A percentile compares a stretch with the other conserved stretches of the same genome.
Evolutionary conservation across 805 yeast species (phyloP).

Genomic region (Wickerhamiella allomyrinae): DNA sequence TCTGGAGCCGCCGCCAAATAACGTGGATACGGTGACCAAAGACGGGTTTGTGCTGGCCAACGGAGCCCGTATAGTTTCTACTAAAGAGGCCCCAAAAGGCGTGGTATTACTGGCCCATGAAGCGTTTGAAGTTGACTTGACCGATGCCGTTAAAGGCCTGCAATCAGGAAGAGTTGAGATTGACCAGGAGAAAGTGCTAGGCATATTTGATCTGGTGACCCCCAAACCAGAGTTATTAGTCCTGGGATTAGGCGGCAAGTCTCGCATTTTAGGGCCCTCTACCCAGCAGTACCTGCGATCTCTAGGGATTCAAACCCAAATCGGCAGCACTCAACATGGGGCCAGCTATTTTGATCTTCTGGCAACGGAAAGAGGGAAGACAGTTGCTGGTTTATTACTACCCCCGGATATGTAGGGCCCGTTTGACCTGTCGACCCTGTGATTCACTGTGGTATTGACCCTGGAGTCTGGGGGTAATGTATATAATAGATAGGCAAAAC

Average conservation of each 20-base stretch:
- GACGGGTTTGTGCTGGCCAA: slow-evolving; percentile 48
- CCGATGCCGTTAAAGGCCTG: slow-evolving; percentile 28
- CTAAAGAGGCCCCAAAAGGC: slow-evolving; percentile 16
- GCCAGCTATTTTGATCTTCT: slow-evolving; percentile 58
- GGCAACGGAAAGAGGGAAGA: slow-evolving; percentile 65
- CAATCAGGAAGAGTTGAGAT: slow-evolving; percentile 44
- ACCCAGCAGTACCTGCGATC: slow-evolving; percentile 36
- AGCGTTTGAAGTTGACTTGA: slow-evolving; percentile 44
- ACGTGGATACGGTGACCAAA: slow-evolving; percentile 35
- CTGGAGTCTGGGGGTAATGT: too few relatives aligned
- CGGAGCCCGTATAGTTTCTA: slow-evolving; percentile 30
- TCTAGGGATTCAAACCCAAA: slow-evolving; percentile 57
- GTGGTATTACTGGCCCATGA: slow-evolving; percentile 31
- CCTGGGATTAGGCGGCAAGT: slow-evolving; percentile 49
- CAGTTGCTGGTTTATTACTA: slow-evolving; percentile 57
- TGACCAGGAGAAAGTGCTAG: slow-evolving; percentile 28
- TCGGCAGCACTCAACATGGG: slow-evolving; percentile 48
- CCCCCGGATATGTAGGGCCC: slow-evolving; percentile 46
- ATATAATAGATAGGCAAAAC: too few relatives aligned
- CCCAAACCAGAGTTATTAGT: slow-evolving; percentile 70
- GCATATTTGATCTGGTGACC: slow-evolving; percentile 39
- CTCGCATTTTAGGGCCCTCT: slow-evolving; percentile 46
- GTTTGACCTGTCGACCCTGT: too few relatives aligned
- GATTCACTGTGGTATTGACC: too few relatives aligned
- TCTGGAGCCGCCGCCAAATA: slow-evolving; percentile 33